Evolutionary conservation across 2,329 filamentous ascomycete species (phyloP), one percentile per base, ranked within the genome.

Genomic region (Fusarium sp.): DNA sequence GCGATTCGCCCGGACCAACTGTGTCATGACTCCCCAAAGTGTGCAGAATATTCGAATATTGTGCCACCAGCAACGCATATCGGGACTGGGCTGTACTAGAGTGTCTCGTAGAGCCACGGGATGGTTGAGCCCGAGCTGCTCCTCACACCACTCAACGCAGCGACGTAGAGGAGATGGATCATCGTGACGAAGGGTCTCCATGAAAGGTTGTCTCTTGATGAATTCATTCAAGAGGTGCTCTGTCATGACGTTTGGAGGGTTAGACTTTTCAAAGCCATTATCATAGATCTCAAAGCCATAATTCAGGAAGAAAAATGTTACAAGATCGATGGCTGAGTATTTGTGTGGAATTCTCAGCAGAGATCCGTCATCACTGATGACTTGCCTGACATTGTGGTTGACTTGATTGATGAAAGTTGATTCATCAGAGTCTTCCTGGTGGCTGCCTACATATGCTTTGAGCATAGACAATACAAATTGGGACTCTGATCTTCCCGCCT

Each of bases 1-100:
- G 19, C 30, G 37, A 19, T 58, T 55, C 20, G 65, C 55, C 19
- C 54, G 51, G 13, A 71, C 64, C 20, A 56, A n/a, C 6, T 52
- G 46, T 19, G 64, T 43, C 63, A 74, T 70, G 22, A 51, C 54
- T 32, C 56, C 40, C 72, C 72, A 74, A 13, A 74, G 69, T 3
- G 72, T 71, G 45, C 72, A 74, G 32, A 70, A 74, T 19, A 74
- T 32, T 17, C 56, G 60, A 26, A 73, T 68, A 22, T 72, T 73
- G 50, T 72, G 54, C 40, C 65, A 57, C 72, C 72, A 74, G 30
- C 44, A 51, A 14, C 52, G 46, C 35, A 65, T 70, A 13, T 30
- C 15, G 17, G 49, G 20, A 33, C 44, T 58, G 45, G 54, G 52
- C 8, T 56, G 26, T 22, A 72, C 62, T 7, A 45, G 53, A 22